Base-by-base conservation (phyloP, 116 monocot species). In the Zostera marina region DNA sequence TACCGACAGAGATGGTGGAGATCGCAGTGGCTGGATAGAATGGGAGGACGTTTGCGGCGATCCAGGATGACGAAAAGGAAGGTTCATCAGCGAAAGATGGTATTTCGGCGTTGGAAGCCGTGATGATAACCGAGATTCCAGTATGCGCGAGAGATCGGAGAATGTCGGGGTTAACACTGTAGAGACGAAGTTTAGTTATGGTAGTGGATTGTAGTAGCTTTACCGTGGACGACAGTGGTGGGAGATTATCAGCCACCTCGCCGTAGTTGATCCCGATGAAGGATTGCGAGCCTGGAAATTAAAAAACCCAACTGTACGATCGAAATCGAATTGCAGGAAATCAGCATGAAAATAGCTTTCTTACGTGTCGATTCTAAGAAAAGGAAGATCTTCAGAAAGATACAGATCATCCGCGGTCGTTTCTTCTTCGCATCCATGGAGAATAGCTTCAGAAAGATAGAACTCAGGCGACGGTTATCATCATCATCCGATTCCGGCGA, bases 231-330 rank as follows among this genome's bases (percentile, higher is more conserved):
- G 70, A 26, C 6, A 82, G 74, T 42, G 79, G 64, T 7, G 85
- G 91, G 20, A 85, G 91, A 66, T 85, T 78, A 75, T 91, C 71
- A 8, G 91, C 91, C 3, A 85, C 66, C 54, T 76, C 54, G 41
- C 91, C 91, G 72, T 85, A 91, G 74, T 91, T 85, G n/a, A 91
- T 70, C 8, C 91, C 91, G 62, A 91, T 61, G 57, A 64, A 80
- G 43, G 83, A 54, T 64, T 82, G 79, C 41, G 76, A 68, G 8
- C 45, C 82, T 79, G 75, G 24, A 66, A 58, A 58, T 54, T 3
- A 11, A 58, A 41, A 58, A n/a, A n/a, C n/a, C 13, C 58, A 39
- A 58, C n/a, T 7, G 24, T 41, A 81, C 79, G 16, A 81, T 73
- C 17, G 47, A 21, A 51, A 21, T 9, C 32, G 32, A 51, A 51